phyloP scores from a whole-genome alignment of 306 rosid species.

The Arachis stenosperma region DNA sequence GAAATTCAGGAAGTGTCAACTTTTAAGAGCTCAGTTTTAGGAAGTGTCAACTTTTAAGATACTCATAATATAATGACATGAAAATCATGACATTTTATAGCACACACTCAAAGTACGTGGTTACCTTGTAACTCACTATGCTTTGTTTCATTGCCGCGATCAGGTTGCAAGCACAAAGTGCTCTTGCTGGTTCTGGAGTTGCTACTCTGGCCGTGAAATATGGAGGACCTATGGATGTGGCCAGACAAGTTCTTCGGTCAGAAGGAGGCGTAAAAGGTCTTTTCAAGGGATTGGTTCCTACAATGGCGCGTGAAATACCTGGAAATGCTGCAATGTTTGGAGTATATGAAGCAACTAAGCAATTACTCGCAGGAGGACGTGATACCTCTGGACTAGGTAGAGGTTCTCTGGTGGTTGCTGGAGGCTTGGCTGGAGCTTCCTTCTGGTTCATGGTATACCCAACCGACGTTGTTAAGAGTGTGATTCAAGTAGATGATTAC shows the following conservation, averaged over 20 bases:
- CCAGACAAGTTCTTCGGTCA: conserved; percentile 73
- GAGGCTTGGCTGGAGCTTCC: conserved; percentile 92
- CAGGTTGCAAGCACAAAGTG: conserved; percentile 98
- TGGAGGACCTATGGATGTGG: conserved; percentile 97
- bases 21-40: not conserved
- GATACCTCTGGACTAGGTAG: conserved; percentile 82
- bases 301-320: conserved; percentile 90
- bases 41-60: not conserved
- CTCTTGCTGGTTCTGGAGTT: conserved; percentile 60
- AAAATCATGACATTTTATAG: not conserved
- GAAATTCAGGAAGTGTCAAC: not conserved
- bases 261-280: conserved; percentile 92
- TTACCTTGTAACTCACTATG: conserved; percentile 12
- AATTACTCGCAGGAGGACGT: conserved; percentile 72
- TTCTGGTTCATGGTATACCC: conserved; percentile 85
- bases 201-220: conserved; percentile 67
- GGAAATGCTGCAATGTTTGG: conserved; percentile 98
- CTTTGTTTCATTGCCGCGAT: conserved; percentile 29
- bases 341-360: conserved; percentile 79
- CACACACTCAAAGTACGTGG: not conserved
- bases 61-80: not conserved
- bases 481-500: conserved; percentile 83
- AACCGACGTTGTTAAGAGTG: conserved; percentile 93
- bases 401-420: conserved; percentile 80
- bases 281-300: conserved; percentile 87